Evolutionary conservation across 1,139 yeast genomes (phyloP).

Genomic region (Pichia sp.): DNA sequence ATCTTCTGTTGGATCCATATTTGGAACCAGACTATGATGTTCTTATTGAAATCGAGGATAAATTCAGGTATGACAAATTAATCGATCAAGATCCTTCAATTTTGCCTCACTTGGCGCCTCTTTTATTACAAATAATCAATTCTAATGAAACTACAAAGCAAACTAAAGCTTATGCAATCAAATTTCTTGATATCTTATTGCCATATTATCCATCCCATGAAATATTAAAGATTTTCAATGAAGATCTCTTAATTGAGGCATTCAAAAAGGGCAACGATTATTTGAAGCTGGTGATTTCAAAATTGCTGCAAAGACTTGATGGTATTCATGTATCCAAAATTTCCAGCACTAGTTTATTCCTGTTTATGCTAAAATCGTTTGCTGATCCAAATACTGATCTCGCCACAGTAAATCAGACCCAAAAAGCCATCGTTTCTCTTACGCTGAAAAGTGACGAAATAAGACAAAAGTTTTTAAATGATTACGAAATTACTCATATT

Average conservation of each 20-base stretch:
- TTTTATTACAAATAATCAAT: slow-evolving; percentile 16
- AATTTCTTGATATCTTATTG: slow-evolving; percentile 17
- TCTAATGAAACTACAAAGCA: slow-evolving; percentile 16
- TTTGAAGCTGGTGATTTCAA: slow-evolving; percentile 14
- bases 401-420: slow-evolving; percentile 13
- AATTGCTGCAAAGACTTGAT: slow-evolving; percentile 11
- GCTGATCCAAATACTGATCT: slow-evolving; percentile 12
- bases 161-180: slow-evolving; percentile 13
- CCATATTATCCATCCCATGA: slow-evolving; percentile 19
- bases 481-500: slow-evolving; percentile 13
- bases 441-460: slow-evolving; percentile 21
- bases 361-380: slow-evolving; percentile 16
- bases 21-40: slow-evolving; percentile 12
- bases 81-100: slow-evolving; percentile 11
- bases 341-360: slow-evolving; percentile 21
- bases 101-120: slow-evolving; percentile 12
- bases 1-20: slow-evolving; percentile 5
- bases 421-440: slow-evolving; percentile 16
- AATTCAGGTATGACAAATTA: slow-evolving; percentile 11
- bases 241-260: slow-evolving; percentile 18
- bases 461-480: slow-evolving; percentile 18
- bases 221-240: slow-evolving; percentile 13
- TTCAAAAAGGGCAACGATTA: slow-evolving; percentile 15
- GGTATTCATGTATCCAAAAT: slow-evolving; percentile 7
- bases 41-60: slow-evolving; percentile 12